A percentile compares a stretch with the other conserved stretches of the same genome.
Evolutionary conservation across 2,329 filamentous ascomycete genomes (phyloP).

Genomic region (Leptodontidium sp.): DNA sequence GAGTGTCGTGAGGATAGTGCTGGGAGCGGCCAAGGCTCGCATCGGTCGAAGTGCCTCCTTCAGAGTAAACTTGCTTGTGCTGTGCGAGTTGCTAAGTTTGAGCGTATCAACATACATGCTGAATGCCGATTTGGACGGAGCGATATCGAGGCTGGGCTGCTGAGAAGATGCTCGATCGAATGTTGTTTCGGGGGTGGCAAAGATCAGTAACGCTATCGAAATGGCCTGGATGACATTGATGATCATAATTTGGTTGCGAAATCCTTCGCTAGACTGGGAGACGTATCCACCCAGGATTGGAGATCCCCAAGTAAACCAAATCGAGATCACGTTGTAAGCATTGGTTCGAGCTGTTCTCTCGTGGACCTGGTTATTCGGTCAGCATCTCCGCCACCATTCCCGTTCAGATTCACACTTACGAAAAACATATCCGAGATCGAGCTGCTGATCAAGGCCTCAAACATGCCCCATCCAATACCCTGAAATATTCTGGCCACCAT

Average conservation of each 20-base stretch:
- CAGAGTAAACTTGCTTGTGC: conserved; percentile 37
- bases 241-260: conserved; percentile 60
- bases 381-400: neutral
- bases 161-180: conserved; percentile 53
- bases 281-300: conserved; percentile 62
- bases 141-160: neutral
- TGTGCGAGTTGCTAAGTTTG: conserved; percentile 32
- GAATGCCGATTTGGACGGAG: conserved; percentile 24
- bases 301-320: conserved; percentile 60
- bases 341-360: conserved; percentile 57
- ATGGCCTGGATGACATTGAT: conserved; percentile 58
- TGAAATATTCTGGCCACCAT: conserved; percentile 63
- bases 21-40: conserved; percentile 59
- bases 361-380: conserved; percentile 57
- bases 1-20: conserved; percentile 55
- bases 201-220: conserved; percentile 56
- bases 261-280: conserved; percentile 52
- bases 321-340: conserved; percentile 54
- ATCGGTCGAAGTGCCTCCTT: conserved; percentile 49
- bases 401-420: conserved; percentile 50
- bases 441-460: conserved; percentile 61
- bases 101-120: conserved; percentile 34
- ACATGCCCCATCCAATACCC: conserved; percentile 65
- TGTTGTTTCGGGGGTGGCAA: conserved; percentile 61
- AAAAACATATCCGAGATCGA: conserved; percentile 66